These are phyloP conservation scores for Fusarium austroafricanum DNA, from an alignment of 2,329 filamentous ascomycete genomes.

Conservation along the genomic window DNA sequence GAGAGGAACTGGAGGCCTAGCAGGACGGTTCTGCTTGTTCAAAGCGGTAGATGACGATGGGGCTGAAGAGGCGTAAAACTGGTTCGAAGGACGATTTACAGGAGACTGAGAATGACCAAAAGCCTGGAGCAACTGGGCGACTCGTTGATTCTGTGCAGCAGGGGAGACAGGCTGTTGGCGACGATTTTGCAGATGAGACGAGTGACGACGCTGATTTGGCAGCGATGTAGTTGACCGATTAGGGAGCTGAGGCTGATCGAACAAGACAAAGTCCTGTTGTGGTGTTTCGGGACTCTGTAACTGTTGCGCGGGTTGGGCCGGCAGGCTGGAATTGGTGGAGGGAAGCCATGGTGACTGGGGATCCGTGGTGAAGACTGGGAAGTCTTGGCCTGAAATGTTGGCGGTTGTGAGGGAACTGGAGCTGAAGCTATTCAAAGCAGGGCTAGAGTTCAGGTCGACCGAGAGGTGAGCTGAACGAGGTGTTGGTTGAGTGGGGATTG, in stretches of 20 bases:
- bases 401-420: slow-evolving; percentile 67
- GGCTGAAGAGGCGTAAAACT: slow-evolving; percentile 76
- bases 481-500: slow-evolving; percentile 60
- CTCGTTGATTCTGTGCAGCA: slow-evolving; percentile 67
- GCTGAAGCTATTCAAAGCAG: slow-evolving; percentile 68
- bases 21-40: slow-evolving; percentile 63
- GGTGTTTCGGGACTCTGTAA: slow-evolving; percentile 61
- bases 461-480: slow-evolving; percentile 62
- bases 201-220: slow-evolving; percentile 58
- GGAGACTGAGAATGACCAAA: slow-evolving; percentile 66
- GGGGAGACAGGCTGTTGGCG: slow-evolving; percentile 54
- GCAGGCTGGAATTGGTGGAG: slow-evolving; percentile 72
- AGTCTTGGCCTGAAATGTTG: slow-evolving; percentile 74
- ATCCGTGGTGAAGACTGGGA: slow-evolving; percentile 85
- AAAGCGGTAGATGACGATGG: slow-evolving; percentile 69
- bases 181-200: slow-evolving; percentile 58
- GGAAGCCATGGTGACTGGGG: slow-evolving; percentile 83
- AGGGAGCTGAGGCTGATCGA: slow-evolving; percentile 63
- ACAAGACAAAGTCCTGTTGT: slow-evolving; percentile 83
- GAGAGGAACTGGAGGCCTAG: slow-evolving; percentile 77
- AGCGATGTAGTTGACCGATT: slow-evolving; percentile 55
- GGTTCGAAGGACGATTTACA: slow-evolving; percentile 67
- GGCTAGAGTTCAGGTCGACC: slow-evolving; percentile 77
- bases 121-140: slow-evolving; percentile 69
- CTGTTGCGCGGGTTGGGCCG: slow-evolving; percentile 71